Evolutionary conservation across 805 yeast species (phyloP).

Genomic region (Suhomyces sp.): DNA sequence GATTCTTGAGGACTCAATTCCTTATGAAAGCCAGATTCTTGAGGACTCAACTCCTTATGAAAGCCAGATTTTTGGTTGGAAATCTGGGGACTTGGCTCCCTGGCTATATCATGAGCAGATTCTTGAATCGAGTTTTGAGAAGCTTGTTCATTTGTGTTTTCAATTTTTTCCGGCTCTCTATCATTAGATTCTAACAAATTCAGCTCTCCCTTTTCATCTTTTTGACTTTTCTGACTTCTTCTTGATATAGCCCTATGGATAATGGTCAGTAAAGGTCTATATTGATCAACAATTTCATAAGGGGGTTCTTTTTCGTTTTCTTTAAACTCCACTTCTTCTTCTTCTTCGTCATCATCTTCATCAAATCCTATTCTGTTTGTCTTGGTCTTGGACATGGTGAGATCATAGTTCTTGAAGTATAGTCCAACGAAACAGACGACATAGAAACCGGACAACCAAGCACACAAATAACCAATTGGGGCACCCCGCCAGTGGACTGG

Average conservation of each 20-base stretch:
- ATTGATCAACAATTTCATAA: not conserved
- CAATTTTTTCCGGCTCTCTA: not conserved
- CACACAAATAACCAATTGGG: conserved; percentile 19
- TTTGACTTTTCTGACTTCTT: not conserved
- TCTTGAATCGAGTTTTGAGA: not conserved
- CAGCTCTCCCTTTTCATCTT: not conserved
- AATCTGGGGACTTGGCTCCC: not conserved
- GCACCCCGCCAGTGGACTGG: conserved; percentile 22
- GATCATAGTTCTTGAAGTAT: conserved; percentile 18
- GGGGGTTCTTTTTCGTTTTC: not conserved
- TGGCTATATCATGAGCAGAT: not conserved
- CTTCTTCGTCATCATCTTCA: conserved; percentile 9
- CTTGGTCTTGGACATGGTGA: conserved; percentile 20
- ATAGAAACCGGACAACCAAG: conserved; percentile 21
- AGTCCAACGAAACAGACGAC: conserved; percentile 13
- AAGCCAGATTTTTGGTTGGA: not conserved
- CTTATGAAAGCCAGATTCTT: not conserved
- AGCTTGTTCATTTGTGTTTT: not conserved
- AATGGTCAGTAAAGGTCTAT: not conserved
- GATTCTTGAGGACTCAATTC: not conserved
- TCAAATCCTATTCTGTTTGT: conserved; percentile 19
- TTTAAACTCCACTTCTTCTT: conserved; percentile 4
- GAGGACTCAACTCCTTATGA: not conserved
- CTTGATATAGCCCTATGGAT: not conserved
- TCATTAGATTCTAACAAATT: not conserved